Base-by-base conservation (phyloP, 345 rosid species). In the Populus alba region DNA sequence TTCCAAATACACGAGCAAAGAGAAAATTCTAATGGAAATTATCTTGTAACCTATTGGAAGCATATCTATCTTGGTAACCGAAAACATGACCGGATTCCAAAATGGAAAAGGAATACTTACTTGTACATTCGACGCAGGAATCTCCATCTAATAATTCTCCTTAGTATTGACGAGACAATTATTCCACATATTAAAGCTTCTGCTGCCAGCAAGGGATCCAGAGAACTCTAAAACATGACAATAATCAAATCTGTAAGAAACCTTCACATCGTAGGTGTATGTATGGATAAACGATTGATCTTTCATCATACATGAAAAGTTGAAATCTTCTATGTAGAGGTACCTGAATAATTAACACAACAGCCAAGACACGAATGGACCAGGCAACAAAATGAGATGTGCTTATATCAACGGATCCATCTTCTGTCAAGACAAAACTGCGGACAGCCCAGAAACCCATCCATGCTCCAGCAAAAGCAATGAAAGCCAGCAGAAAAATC, bases 371-470 rank as follows among this genome's bases (percentile, higher is more conserved):
- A 70, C 96, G 85, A 72, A 95, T 89, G 69, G 97, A 84, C 95
- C 98, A 95, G 66, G 92, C 85, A 73, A 95, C 98, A 74, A 93
- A 93, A 69, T 78, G 53, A 68, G 98, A 83, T 18, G 96, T 93
- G 85, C 88, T 87, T 57, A 80, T 66, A 81, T 95, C 98, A 84
- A 95, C 77, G 31, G 91, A 87, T 65, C 99, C 99, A 79, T 95
- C 99, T 84, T 90, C 94, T 2, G 95, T 79, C 65, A 95, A 84
- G 80, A 95, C 90, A 71, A 95, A 87, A 79, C 92, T 93, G 75
- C 87, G 90, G 71, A 92, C 97, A 72, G 90, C 93, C 98, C 97
- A 92, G 83, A 93, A 95, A 79, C 98, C 99, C 86, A 95, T 82
- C 92, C 94, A 93, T 57, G 99, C 99, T 86, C 99, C 99, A 80